Conservation (phyloP, 2,329 filamentous ascomycete species). For the Gyromitra esculenta region DNA sequence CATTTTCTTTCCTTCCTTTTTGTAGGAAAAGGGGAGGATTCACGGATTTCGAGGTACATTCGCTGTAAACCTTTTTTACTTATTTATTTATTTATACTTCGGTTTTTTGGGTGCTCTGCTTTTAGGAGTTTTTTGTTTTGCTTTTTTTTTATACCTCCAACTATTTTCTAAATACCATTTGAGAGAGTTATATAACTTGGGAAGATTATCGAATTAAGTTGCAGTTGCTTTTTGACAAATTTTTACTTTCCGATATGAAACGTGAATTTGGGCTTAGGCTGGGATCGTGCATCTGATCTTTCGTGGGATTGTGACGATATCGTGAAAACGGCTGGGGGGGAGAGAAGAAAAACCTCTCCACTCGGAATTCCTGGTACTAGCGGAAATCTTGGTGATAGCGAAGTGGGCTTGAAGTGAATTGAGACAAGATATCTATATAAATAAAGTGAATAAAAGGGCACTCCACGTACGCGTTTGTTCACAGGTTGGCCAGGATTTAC, state of each 20-base stretch:
- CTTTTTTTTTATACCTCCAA: background rate
- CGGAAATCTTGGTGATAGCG: background rate
- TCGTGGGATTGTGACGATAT: slow-evolving; percentile 8
- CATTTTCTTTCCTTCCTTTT: too few relatives aligned
- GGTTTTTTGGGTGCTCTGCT: slow-evolving; percentile 1
- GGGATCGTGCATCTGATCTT: slow-evolving; percentile 8
- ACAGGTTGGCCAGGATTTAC: background rate
- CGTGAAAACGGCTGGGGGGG: background rate
- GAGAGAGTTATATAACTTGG: slow-evolving; percentile 38
- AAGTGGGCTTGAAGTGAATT: background rate
- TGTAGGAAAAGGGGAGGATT: slow-evolving; percentile 16
- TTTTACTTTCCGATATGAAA: slow-evolving; percentile 3
- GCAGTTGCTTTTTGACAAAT: slow-evolving; percentile 5
- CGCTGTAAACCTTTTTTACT: slow-evolving; percentile 41
- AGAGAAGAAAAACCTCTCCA: background rate
- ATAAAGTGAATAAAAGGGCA: background rate
- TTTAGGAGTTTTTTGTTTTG: slow-evolving; percentile 20
- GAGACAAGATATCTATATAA: background rate
- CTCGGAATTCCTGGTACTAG: background rate
- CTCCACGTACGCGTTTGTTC: background rate
- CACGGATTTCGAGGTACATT: slow-evolving; percentile 42
- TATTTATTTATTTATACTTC: slow-evolving; percentile 19
- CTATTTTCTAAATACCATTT: slow-evolving; percentile 7
- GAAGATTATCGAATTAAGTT: slow-evolving; percentile 16
- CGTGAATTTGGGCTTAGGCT: background rate